Evolutionary conservation across 108 stramenopile species (phyloP).

Genomic region (Bacterosira constricta): DNA sequence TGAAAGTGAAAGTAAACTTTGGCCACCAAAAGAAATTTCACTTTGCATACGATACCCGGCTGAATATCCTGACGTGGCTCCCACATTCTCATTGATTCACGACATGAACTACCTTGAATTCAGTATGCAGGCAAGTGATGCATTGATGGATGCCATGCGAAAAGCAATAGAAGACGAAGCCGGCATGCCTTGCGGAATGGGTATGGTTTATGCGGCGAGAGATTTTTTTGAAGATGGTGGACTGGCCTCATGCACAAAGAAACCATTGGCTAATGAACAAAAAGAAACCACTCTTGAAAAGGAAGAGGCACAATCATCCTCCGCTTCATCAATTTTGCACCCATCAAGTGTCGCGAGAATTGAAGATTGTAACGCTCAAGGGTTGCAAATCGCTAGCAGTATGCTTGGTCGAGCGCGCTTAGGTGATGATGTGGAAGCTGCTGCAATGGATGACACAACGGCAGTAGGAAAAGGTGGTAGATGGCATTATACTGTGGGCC

Average conservation of each 20-base stretch:
- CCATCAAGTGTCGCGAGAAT: conserved; percentile 54
- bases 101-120: conserved; percentile 78
- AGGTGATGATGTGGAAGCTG: conserved; percentile 15
- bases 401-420: conserved; percentile 27
- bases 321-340: conserved; percentile 2
- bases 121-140: conserved; percentile 31
- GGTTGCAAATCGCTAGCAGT: conserved; percentile 56
- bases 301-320: neutral
- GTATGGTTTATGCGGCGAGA: conserved; percentile 67
- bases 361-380: conserved; percentile 57
- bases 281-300: conserved; percentile 5
- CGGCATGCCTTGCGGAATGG: conserved; percentile 78
- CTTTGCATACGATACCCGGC: conserved; percentile 54
- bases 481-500: conserved; percentile 48
- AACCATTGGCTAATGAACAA: neutral
- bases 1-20: conserved; percentile 38
- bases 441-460: neutral
- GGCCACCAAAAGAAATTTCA: conserved; percentile 67
- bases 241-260: neutral
- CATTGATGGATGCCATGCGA: conserved; percentile 38
- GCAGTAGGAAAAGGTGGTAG: conserved; percentile 36
- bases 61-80: conserved; percentile 68
- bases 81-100: conserved; percentile 57
- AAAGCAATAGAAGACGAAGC: conserved; percentile 52
- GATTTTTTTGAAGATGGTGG: conserved; percentile 70